Evolutionary conservation across 1,284 basidiomycete species (phyloP).

Genomic region (Tausonia pullulans): DNA sequence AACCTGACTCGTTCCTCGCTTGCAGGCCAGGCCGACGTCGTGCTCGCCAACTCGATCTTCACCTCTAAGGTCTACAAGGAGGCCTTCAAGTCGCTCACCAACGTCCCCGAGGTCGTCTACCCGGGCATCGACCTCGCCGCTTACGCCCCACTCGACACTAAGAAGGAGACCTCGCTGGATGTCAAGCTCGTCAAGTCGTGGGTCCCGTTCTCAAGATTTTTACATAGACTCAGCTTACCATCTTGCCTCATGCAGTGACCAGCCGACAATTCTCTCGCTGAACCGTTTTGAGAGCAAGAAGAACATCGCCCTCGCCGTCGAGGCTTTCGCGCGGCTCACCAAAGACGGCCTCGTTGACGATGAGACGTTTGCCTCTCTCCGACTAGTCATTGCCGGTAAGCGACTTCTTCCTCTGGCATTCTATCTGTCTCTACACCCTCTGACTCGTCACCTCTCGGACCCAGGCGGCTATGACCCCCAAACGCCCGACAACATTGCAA

Average conservation of each 20-base stretch:
- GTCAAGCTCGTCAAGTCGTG: slow-evolving; percentile 55
- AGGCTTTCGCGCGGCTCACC: slow-evolving; percentile 47
- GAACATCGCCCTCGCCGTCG: slow-evolving; percentile 69
- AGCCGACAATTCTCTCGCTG: slow-evolving; percentile 71
- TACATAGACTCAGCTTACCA: slow-evolving; percentile 11
- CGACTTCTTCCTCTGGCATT: not conserved
- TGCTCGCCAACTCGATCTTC: slow-evolving; percentile 86
- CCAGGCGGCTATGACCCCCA: slow-evolving; percentile 65
- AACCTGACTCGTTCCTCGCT: not conserved
- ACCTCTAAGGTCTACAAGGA: slow-evolving; percentile 66
- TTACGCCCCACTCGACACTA: slow-evolving; percentile 43
- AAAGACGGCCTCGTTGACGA: slow-evolving; percentile 20
- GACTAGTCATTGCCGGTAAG: slow-evolving; percentile 66
- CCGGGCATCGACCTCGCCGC: slow-evolving; percentile 76
- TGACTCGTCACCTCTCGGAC: not conserved
- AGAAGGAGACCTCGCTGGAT: slow-evolving; percentile 33
- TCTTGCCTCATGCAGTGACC: slow-evolving; percentile 39
- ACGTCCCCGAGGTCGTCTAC: slow-evolving; percentile 64
- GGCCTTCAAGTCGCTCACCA: slow-evolving; percentile 61
- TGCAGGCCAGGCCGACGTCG: slow-evolving; percentile 70
- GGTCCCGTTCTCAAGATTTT: slow-evolving; percentile 28
- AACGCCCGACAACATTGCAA: slow-evolving; percentile 57
- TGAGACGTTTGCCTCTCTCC: slow-evolving; percentile 27
- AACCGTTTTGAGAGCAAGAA: slow-evolving; percentile 97
- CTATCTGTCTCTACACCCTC: not conserved